Base-by-base conservation (phyloP, 768 basidiomycete genomes). In the Hypholoma fasciculare region DNA sequence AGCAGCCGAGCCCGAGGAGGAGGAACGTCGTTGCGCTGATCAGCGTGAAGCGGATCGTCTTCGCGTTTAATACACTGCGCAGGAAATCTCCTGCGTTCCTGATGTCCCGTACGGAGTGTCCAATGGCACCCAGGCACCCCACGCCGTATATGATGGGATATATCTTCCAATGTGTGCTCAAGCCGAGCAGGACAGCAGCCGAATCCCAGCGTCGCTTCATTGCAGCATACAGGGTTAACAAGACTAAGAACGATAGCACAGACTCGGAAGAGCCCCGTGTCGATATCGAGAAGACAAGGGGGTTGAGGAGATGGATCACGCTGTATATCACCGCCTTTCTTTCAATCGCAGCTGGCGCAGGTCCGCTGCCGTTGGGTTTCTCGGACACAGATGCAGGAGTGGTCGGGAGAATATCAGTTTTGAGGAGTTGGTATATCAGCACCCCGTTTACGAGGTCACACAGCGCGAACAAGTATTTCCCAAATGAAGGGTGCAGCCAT, bases 181-280 rank as follows among this genome's bases (percentile, higher is more conserved):
- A 64, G 1, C 94, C 97, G 19, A 96, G 78, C 55, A 88, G 67
- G 4, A 92, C 63, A 0, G 93, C 95, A 0, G 93, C 85, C 3
- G 71, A 60, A 49, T 82, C 78, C 86, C 90, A 90, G 44, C 77
- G 76, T 3, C 74, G 76, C 42, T 80, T 79, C 57, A 89, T 72
- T 1, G 86, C 84, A 30, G 73, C 78, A 67, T 83, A 83, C 26
- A 96, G 73, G 0, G 88, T 85, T 52, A 82, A 73, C 39, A 97
- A 79, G 39, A 98, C 90, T 56, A 96, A 78, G 1, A 90, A 77
- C 39, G 88, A 86, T 14, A 98, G 85, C 16, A 97, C 75, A 2
- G 93, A 86, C 71, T 99, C 97, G 4, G 96, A 96, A 16, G 94
- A 98, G 7, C 97, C 97, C 16, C 97, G 88, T 0, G 97, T 98